Conservation (phyloP, 768 basidiomycete species). For the Mycena crocata region DNA sequence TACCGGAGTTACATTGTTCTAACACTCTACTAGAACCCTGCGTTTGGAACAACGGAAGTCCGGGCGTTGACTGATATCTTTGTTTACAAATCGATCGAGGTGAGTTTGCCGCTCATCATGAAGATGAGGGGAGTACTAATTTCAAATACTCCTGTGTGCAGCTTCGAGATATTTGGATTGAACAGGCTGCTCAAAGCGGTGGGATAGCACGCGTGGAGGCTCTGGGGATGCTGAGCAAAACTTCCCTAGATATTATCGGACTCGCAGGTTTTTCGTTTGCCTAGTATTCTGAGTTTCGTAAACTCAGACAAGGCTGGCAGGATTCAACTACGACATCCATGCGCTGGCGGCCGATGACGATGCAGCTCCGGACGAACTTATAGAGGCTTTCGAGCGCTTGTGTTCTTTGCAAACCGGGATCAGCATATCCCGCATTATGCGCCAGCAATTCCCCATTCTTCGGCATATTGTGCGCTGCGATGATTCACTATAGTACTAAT, state of each 20-base stretch:
- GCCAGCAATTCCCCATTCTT: neutral
- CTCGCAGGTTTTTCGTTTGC: slow-evolving; percentile 5
- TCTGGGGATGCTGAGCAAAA: slow-evolving; percentile 57
- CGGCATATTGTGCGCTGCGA: neutral
- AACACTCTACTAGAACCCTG: too few relatives aligned
- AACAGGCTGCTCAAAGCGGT: neutral
- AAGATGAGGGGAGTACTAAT: too few relatives aligned
- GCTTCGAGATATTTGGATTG: slow-evolving; percentile 23
- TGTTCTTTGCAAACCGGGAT: neutral
- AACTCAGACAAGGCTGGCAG: neutral
- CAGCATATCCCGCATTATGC: neutral
- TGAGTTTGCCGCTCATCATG: too few relatives aligned
- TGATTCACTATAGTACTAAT: neutral
- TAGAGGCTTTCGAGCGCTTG: neutral
- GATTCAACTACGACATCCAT: slow-evolving; percentile 16
- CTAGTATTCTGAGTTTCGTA: neutral
- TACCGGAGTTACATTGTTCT: too few relatives aligned
- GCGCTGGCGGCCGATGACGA: neutral
- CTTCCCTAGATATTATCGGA: slow-evolving; percentile 57
- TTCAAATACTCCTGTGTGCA: neutral
- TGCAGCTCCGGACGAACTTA: neutral
- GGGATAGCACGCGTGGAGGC: slow-evolving; percentile 51
- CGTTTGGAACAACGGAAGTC: too few relatives aligned
- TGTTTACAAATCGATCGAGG: too few relatives aligned
- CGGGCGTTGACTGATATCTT: too few relatives aligned